Percentiles rank a stretch among this genome's conserved stretches.
These are phyloP conservation scores for Solanum lignicaule DNA, from an alignment of 257 asterid species.

Conservation along the genomic window DNA sequence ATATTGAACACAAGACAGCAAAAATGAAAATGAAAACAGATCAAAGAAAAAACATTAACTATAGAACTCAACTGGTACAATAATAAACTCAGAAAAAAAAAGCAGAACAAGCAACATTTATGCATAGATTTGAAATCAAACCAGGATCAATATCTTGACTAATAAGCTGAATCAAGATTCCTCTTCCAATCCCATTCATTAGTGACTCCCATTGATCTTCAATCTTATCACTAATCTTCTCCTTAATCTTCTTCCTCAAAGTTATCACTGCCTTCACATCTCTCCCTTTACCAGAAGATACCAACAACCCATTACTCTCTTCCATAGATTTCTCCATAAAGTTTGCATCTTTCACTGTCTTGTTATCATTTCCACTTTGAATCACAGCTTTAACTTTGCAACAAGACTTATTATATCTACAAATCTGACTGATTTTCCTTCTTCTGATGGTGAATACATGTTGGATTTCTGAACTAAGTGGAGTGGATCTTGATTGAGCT, in stretches of 20 bases:
- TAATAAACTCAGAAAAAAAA: neutral
- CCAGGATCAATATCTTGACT: conserved; percentile 81
- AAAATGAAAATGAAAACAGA: neutral
- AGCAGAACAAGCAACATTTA: neutral
- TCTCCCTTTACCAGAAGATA: conserved; percentile 21
- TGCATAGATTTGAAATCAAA: conserved; percentile 3
- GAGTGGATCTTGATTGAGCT: conserved; percentile 43
- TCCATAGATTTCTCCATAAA: neutral
- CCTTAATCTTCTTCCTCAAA: conserved; percentile 78
- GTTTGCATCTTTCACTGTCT: conserved; percentile 29
- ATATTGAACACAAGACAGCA: neutral
- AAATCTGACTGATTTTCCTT: neutral
- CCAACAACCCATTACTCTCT: conserved; percentile 14
- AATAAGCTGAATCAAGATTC: conserved; percentile 66
- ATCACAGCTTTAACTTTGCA: conserved; percentile 44
- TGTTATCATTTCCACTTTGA: conserved; percentile 62
- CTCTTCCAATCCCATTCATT: conserved; percentile 75
- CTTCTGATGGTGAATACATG: conserved; percentile 12
- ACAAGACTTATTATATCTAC: conserved; percentile 6
- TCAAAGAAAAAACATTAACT: neutral
- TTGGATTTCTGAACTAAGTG: conserved; percentile 15
- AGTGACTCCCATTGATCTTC: conserved; percentile 73
- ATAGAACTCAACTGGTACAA: neutral
- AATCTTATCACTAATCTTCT: conserved; percentile 50
- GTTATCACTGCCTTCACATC: conserved; percentile 68